Evolutionary conservation across 2,329 filamentous ascomycete species (phyloP).

Genomic region (Balansia obtecta): DNA sequence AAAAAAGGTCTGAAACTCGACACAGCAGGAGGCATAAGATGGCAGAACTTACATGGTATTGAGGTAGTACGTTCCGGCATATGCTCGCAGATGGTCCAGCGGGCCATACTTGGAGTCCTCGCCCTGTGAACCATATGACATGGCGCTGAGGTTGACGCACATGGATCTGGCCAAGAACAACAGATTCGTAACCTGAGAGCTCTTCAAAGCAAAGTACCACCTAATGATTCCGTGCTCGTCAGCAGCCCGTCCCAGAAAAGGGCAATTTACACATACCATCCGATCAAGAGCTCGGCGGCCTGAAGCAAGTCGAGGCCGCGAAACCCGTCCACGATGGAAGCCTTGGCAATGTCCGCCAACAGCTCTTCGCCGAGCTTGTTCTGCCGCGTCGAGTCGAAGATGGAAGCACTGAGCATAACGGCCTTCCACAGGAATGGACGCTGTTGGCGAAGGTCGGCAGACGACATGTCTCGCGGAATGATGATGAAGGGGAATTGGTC

Average conservation of each 20-base stretch:
- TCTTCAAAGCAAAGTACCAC: conserved; percentile 36
- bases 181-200: conserved; percentile 36
- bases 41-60: conserved; percentile 30
- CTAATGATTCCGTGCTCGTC: conserved; percentile 13
- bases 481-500: conserved; percentile 33
- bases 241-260: neutral
- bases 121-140: conserved; percentile 14
- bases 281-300: conserved; percentile 30
- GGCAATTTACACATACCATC: conserved; percentile 26
- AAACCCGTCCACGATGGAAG: conserved; percentile 26
- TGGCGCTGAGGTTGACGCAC: conserved; percentile 28
- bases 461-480: conserved; percentile 23
- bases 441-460: conserved; percentile 23
- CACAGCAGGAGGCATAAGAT: no score
- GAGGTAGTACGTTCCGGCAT: conserved; percentile 36
- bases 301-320: conserved; percentile 36
- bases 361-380: conserved; percentile 30
- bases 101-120: conserved; percentile 15
- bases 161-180: conserved; percentile 35
- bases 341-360: conserved; percentile 28
- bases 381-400: conserved; percentile 32
- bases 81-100: conserved; percentile 34
- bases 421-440: conserved; percentile 37
- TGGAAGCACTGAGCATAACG: conserved; percentile 31
- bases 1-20: neutral